phyloP scores from a whole-genome alignment of 345 rosid species.

The Nasturtium officinale region DNA sequence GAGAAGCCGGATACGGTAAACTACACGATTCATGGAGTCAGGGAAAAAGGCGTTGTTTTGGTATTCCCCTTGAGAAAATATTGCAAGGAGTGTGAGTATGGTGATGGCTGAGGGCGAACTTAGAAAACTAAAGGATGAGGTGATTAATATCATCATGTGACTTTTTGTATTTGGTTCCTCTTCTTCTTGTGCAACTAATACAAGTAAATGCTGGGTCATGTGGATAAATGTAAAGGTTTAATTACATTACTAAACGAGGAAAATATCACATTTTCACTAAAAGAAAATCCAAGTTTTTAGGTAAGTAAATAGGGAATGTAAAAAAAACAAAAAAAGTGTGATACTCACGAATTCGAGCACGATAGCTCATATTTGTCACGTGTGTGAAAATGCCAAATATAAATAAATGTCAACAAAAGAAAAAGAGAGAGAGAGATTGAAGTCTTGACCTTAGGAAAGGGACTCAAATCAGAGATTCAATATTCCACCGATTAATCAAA shows the following conservation, averaged over 20 bases:
- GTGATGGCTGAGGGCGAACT: slow-evolving; percentile 51
- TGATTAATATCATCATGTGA: slow-evolving; percentile 30
- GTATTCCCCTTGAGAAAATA: slow-evolving; percentile 41
- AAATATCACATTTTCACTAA: too few relatives aligned
- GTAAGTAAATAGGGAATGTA: too few relatives aligned
- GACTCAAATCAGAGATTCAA: background rate
- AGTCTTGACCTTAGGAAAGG: background rate
- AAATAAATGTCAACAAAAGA: background rate
- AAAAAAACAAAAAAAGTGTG: too few relatives aligned
- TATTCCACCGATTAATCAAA: background rate
- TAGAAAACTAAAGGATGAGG: slow-evolving; percentile 43
- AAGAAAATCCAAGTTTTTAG: too few relatives aligned
- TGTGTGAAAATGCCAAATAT: background rate
- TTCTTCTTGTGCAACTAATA: slow-evolving; percentile 21
- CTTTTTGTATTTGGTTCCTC: background rate
- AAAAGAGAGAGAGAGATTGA: background rate
- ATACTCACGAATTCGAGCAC: background rate
- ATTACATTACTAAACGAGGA: too few relatives aligned
- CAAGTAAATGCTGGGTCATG: background rate
- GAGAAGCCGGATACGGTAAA: slow-evolving; percentile 50
- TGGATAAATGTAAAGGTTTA: background rate
- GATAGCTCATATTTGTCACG: background rate
- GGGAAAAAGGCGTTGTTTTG: slow-evolving; percentile 64
- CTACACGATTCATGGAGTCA: slow-evolving; percentile 57
- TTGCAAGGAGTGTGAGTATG: slow-evolving; percentile 46